Conservation (phyloP, 768 basidiomycete species). For the Lentinula sp. region DNA sequence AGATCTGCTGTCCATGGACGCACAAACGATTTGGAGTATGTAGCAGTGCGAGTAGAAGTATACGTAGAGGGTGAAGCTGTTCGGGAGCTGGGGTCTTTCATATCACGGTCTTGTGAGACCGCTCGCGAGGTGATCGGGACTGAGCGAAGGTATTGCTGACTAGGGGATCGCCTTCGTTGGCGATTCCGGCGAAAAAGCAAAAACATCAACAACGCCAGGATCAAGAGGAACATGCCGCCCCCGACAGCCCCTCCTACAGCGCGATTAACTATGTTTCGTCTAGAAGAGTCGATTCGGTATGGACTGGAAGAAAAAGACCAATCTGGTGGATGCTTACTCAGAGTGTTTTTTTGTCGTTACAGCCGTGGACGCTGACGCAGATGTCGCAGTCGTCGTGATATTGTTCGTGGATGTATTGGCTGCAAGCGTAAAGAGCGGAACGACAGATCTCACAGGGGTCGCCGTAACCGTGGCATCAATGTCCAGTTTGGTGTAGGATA, state of each 20-base stretch:
- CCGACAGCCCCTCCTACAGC: constrained; percentile 1
- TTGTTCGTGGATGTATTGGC: background rate
- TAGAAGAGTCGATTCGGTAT: background rate
- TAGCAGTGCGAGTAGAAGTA: background rate
- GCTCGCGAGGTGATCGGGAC: background rate
- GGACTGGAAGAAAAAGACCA: background rate
- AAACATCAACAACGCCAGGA: background rate
- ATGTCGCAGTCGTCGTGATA: background rate
- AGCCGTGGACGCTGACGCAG: background rate
- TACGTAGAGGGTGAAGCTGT: background rate
- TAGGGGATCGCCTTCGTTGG: background rate
- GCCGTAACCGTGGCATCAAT: background rate
- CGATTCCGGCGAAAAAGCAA: background rate
- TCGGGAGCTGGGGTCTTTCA: background rate
- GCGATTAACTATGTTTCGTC: background rate
- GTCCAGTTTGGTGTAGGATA: no score
- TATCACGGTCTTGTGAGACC: background rate
- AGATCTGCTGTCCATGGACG: background rate
- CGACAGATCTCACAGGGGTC: background rate
- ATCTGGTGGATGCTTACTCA: background rate
- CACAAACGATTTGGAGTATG: background rate
- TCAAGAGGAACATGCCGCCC: background rate
- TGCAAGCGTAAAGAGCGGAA: background rate
- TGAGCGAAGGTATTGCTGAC: background rate
- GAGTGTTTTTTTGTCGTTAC: background rate